Evolutionary conservation across 2,329 filamentous ascomycete genomes (phyloP), one percentile per base, ranked within the genome.

Genomic region (Rhynchosporium graminicola): DNA sequence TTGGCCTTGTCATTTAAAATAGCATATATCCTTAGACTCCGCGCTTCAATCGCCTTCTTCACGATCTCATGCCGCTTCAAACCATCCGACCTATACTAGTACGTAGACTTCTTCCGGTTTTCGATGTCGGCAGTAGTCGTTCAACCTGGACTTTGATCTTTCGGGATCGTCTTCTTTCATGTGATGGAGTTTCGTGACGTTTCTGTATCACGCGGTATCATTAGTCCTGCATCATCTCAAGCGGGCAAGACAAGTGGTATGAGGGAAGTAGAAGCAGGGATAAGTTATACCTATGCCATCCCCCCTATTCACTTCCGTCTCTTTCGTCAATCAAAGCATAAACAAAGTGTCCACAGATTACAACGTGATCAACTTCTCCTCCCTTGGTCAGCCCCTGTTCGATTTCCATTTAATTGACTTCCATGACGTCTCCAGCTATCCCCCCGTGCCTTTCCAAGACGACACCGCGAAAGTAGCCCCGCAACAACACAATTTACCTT

Each of bases 41-140:
- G 78, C 68, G 87, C 83, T 65, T 78, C 73, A 59, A 87, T 82
- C 15, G 85, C 87, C 64, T 83, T 82, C 66, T 83, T 77, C 28
- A 90, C 82, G 33, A 79, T 80, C 31, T 80, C 78, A 72, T 88
- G 87, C 72, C 82, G 77, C 71, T 80, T 82, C 61, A 20, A 89
- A 71, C 47, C 80, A 80, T 62, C 83, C 79, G 42, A 88, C 76
- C 38, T 84, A 82, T 51, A 80, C 77, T 42, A 81, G 76, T 5
- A 89, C 86, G 70, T 89, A 89, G 65, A 87, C 76, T 74, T 88
- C 85, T 10, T 83, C 83, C 63, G 89, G 73, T 64, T 80, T 82
- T 29, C 80, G 73, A 8, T 80, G 78, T 60, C 80, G 79, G 47
- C 81, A 78, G 43, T 80, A 43, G 43, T 62, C 47, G 29, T 59